Evolutionary conservation across 129 eudicot species (phyloP).

Genomic region (Escallonia rubra): DNA sequence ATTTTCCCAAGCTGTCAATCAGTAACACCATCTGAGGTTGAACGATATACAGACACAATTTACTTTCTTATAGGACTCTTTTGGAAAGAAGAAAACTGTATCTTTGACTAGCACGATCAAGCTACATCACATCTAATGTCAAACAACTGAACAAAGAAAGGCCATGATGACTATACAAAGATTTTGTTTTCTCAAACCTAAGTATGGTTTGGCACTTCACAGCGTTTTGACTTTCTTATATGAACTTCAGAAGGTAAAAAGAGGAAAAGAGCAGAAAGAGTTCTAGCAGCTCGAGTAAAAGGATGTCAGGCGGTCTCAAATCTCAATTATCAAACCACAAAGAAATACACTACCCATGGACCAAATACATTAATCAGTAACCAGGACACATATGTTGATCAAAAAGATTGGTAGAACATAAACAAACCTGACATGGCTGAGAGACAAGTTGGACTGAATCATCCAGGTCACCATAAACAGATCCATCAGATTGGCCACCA

Average conservation of each 20-base stretch:
- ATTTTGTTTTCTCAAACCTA: no score
- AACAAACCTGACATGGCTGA: slow-evolving; percentile 82
- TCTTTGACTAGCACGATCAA: no score
- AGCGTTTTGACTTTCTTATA: no score
- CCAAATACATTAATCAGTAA: background rate
- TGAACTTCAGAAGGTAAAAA: no score
- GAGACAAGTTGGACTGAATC: slow-evolving; percentile 55
- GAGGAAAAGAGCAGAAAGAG: background rate
- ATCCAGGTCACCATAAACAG: slow-evolving; percentile 50
- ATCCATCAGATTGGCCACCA: slow-evolving; percentile 51
- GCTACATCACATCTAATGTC: no score
- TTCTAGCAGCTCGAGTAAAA: background rate
- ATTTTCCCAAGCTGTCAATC: background rate
- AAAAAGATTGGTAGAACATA: background rate
- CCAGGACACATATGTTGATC: background rate
- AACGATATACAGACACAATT: background rate
- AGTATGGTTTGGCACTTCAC: no score
- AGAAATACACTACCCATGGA: background rate
- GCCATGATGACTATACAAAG: no score
- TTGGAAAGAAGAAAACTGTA: no score
- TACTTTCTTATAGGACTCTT: no score
- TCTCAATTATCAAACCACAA: background rate
- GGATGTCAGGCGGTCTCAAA: background rate
- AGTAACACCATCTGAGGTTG: background rate
- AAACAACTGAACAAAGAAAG: no score